These are phyloP conservation scores for Schizophyllum amplum DNA, from an alignment of 1,284 basidiomycete species.

Conservation along the genomic window DNA sequence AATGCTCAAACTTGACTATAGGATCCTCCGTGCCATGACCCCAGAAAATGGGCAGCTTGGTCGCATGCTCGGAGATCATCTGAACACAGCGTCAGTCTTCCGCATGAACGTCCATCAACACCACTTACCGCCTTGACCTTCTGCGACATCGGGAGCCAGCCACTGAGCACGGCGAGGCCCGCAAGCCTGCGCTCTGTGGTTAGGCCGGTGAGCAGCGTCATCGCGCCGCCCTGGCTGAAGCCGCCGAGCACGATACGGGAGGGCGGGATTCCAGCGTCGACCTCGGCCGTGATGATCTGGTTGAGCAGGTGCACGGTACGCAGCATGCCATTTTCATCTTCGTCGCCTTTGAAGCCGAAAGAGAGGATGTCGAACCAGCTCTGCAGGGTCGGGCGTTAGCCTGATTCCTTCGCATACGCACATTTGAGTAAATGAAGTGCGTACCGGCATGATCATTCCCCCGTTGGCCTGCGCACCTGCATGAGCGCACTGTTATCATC, in stretches of 20 bases:
- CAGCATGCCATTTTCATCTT: conserved; percentile 75
- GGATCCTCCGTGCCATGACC: conserved; percentile 79
- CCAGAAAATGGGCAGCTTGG: conserved; percentile 76
- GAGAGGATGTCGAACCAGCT: conserved; percentile 72
- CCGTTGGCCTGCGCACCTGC: conserved; percentile 57
- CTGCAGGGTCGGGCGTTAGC: conserved; percentile 1
- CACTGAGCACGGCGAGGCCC: conserved; percentile 67
- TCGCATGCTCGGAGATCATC: conserved; percentile 51
- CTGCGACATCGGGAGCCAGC: conserved; percentile 63
- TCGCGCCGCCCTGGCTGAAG: conserved; percentile 84
- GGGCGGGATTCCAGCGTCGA: conserved; percentile 61
- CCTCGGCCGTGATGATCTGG: conserved; percentile 65
- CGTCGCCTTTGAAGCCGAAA: conserved; percentile 50
- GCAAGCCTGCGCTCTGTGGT: conserved; percentile 62
- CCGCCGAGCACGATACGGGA: conserved; percentile 74
- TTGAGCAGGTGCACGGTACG: conserved; percentile 55
- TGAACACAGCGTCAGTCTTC: conserved; percentile 20
- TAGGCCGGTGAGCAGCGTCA: conserved; percentile 68
- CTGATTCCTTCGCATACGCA: conserved; percentile 4
- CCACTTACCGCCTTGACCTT: conserved; percentile 52
- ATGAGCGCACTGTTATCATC: conserved; percentile 16
- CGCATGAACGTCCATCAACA: conserved; percentile 4
- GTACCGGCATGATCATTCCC: conserved; percentile 52
- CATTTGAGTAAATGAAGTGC: neutral
- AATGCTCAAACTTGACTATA: conserved; percentile 44